Base-by-base conservation (phyloP, 352 stramenopile genomes). In the Globisporangium recalcitrans region DNA sequence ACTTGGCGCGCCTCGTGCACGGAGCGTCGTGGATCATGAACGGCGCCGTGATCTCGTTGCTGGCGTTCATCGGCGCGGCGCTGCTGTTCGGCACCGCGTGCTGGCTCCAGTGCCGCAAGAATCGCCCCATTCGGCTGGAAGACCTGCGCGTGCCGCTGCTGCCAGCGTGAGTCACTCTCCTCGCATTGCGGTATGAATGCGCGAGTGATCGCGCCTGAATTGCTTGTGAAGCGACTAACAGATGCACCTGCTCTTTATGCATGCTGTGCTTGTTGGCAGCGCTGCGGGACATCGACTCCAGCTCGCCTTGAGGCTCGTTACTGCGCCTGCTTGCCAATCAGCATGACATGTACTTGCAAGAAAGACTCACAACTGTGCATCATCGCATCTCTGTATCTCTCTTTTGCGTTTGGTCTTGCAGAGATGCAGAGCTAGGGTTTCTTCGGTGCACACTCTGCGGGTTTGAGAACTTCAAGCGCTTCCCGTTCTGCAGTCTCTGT, bases 401-500 rank as follows among this genome's bases (percentile, higher is more conserved):
- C 2, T 31, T 2, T 31, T 31, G 27, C 27, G 2, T 2, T 31
- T 31, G 27, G n/a, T n/a, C 22, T 3, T 13, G 31, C 19, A 44
- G 55, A 11, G 57, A 63, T 19, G 57, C 57, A 8, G 57, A 55
- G 9, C 31, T 6, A 3, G 58, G 58, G 10, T 56, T 52, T 32
- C n/a, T 19, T 0, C 22, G 13, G 9, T 64, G 58, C n/a, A 4
- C 47, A 4, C 22, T 21, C 10, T 64, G 58, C 36, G 47, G 2
- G 11, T 64, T 64, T n/a, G 58, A 58, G 32, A 64, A 64, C 49
- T 64, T 64, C 48, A 58, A 57, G 21, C 47, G 47, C 32, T 64
- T 49, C 31, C 7, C 24, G n/a, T 48, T 56, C 36, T 62, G 52
- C 52, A 58, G 58, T 94, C 6, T 70, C 82, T 61, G 77, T 95